phyloP scores from a whole-genome alignment of 768 basidiomycete genomes.

The Phallus indusiatus region DNA sequence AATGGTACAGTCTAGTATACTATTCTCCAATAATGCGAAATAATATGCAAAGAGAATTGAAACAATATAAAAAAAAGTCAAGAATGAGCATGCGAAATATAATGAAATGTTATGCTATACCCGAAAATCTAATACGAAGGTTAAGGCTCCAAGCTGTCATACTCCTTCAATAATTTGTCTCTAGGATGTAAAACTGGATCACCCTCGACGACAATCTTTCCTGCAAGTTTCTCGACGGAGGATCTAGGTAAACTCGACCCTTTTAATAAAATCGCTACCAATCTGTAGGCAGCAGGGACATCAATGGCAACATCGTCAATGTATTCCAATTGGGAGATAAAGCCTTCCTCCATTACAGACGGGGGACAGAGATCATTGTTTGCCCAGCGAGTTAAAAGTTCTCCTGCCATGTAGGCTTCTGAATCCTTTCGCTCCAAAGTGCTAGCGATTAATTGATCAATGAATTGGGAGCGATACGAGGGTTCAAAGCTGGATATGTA shows the following conservation, averaged over 20 bases:
- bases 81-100: constrained; percentile 1
- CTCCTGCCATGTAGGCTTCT: constrained; percentile 68
- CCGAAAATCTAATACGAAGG: constrained; percentile 10
- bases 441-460: constrained; percentile 63
- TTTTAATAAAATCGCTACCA: constrained; percentile 67
- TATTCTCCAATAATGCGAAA: constrained; percentile 6
- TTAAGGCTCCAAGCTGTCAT: constrained; percentile 10
- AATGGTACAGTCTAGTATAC: neutral
- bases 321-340: constrained; percentile 57
- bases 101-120: neutral
- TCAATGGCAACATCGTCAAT: constrained; percentile 88
- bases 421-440: constrained; percentile 77
- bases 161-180: constrained; percentile 24
- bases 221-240: constrained; percentile 40
- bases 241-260: constrained; percentile 40
- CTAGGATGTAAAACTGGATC: constrained; percentile 25
- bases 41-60: neutral
- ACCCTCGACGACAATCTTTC: constrained; percentile 26
- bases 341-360: constrained; percentile 65
- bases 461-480: constrained; percentile 51
- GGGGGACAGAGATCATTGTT: constrained; percentile 51
- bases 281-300: constrained; percentile 74
- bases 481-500: constrained; percentile 73
- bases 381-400: constrained; percentile 57
- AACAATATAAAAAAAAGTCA: neutral